Percentiles rank a stretch among this genome's conserved stretches.
phyloP scores from a whole-genome alignment of 2,329 filamentous ascomycete genomes.

The Arachnopeziza araneosa region DNA sequence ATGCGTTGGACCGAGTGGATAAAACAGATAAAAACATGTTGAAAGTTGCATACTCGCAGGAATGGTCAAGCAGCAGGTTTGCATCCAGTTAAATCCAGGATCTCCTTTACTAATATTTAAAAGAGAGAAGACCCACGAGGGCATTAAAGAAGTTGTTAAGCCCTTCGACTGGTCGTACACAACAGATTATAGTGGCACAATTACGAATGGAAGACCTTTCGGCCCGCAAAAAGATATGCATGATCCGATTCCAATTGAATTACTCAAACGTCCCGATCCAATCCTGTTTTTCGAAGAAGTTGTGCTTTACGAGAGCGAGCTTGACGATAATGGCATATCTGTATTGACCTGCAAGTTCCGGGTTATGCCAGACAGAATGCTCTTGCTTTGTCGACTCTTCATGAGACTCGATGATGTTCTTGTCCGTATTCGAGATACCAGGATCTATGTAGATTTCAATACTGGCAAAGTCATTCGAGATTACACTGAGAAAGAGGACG shows the following conservation, averaged over 20 bases:
- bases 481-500: constrained; percentile 82
- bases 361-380: constrained; percentile 83
- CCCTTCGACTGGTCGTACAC: constrained; percentile 99
- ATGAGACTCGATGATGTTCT: constrained; percentile 90
- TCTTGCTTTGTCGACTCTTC: constrained; percentile 82
- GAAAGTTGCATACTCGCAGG: constrained; percentile 85
- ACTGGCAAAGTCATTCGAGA: constrained; percentile 76
- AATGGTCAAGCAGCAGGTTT: constrained; percentile 59
- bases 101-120: constrained; percentile 25
- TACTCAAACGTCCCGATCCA: constrained; percentile 83
- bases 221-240: constrained; percentile 13
- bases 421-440: constrained; percentile 80
- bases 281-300: constrained; percentile 97
- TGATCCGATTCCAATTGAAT: constrained; percentile 69
- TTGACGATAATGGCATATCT: constrained; percentile 95
- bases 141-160: constrained; percentile 89
- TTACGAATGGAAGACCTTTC: constrained; percentile 34
- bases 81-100: background rate
- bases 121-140: constrained; percentile 73
- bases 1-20: constrained; percentile 85
- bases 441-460: constrained; percentile 86
- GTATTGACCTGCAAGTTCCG: constrained; percentile 85
- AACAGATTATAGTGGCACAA: constrained; percentile 76
- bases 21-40: constrained; percentile 91
- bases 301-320: constrained; percentile 92